phyloP scores from a whole-genome alignment of 495 filamentous ascomycete species.

The Penicillium cosmopolitanum region DNA sequence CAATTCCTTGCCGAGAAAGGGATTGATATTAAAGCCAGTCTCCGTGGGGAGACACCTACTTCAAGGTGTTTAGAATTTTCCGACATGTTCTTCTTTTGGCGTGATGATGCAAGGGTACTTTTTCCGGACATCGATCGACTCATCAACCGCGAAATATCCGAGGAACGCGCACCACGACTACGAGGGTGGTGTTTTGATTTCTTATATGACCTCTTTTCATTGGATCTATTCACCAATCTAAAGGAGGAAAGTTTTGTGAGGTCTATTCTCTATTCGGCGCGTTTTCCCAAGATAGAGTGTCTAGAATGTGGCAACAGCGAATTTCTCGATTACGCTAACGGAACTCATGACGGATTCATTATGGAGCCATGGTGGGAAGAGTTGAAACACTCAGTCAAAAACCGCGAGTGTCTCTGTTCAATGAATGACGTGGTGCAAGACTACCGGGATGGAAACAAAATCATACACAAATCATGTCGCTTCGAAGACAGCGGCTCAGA shows the following conservation, averaged over 20 bases:
- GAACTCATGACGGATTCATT: neutral
- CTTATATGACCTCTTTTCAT: neutral
- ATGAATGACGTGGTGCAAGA: neutral
- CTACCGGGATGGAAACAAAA: neutral
- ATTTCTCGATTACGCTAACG: no score
- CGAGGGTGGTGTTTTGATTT: neutral
- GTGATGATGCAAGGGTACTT: neutral
- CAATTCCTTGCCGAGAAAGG: neutral
- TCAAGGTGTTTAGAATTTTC: neutral
- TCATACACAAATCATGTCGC: no score
- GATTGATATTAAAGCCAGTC: neutral
- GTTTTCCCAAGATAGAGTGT: no score
- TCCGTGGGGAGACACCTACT: neutral
- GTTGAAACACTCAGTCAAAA: neutral
- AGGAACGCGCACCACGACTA: neutral
- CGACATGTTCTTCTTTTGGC: neutral
- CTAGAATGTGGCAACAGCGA: no score
- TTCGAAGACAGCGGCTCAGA: no score
- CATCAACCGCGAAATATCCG: neutral
- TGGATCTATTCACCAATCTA: no score
- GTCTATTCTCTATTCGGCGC: no score
- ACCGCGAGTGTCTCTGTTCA: neutral
- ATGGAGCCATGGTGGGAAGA: neutral
- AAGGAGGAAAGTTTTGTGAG: no score
- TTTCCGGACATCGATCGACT: neutral